Evolutionary conservation across 2,329 filamentous ascomycete genomes (phyloP).

Genomic region (Aspergillus pseudoviridinutans): DNA sequence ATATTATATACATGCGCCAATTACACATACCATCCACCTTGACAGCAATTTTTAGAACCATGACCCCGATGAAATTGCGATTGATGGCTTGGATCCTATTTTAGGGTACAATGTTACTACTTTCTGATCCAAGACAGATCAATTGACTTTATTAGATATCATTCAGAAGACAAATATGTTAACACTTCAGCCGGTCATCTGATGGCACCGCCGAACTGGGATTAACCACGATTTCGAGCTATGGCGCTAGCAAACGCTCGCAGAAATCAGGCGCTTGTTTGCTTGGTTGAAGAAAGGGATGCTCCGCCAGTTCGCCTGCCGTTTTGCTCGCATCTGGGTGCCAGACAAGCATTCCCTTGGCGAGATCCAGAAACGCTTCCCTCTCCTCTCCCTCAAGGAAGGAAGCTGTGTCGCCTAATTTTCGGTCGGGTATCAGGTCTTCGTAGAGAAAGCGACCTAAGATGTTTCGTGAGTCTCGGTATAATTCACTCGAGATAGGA

Average conservation of each 20-base stretch:
- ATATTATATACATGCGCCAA: too few species aligned
- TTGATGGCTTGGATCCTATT: too few species aligned
- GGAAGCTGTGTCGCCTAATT: slow-evolving; percentile 24
- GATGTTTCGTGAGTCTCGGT: slow-evolving; percentile 18
- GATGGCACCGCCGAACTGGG: slow-evolving; percentile 7
- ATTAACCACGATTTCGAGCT: slow-evolving; percentile 10
- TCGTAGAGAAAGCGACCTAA: slow-evolving; percentile 31
- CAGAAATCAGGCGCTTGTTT: slow-evolving; percentile 20
- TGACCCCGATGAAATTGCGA: too few species aligned
- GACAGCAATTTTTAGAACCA: too few species aligned
- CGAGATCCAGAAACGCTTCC: slow-evolving; percentile 29
- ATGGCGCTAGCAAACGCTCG: slow-evolving; percentile 13
- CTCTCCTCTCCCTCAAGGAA: slow-evolving; percentile 28
- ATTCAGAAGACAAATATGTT: slow-evolving; percentile 5
- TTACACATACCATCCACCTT: too few species aligned
- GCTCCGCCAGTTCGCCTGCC: slow-evolving; percentile 25
- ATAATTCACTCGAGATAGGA: slow-evolving; percentile 12
- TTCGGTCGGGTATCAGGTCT: slow-evolving; percentile 30
- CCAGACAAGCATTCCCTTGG: slow-evolving; percentile 30
- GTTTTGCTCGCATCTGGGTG: slow-evolving; percentile 24
- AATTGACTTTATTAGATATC: background rate
- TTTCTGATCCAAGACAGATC: too few species aligned
- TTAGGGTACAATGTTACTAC: too few species aligned
- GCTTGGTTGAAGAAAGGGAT: slow-evolving; percentile 30
- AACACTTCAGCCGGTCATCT: slow-evolving; percentile 14